Evolutionary conservation across 2,329 filamentous ascomycete species (phyloP).

Genomic region (Phymatotrichopsis omnivora): DNA sequence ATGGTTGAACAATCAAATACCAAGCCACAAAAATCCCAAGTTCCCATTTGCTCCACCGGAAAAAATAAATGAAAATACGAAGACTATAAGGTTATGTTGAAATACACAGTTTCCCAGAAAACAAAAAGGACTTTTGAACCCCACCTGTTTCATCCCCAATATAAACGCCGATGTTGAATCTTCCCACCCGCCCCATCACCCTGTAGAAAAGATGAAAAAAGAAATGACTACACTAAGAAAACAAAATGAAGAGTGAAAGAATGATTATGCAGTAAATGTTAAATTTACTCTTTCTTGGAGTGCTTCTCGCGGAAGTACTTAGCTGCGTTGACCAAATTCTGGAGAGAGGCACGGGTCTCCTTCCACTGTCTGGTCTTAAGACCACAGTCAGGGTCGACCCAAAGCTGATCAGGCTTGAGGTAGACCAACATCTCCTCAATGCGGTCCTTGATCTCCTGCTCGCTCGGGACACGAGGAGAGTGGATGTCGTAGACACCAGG

Average conservation of each 20-base stretch:
- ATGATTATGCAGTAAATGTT: constrained; percentile 18
- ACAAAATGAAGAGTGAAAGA: constrained; percentile 8
- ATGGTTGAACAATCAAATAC: constrained; percentile 26
- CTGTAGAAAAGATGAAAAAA: constrained; percentile 18
- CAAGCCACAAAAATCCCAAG: constrained; percentile 12
- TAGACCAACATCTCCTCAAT: constrained; percentile 96
- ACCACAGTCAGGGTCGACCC: constrained; percentile 99
- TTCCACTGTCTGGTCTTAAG: constrained; percentile 98
- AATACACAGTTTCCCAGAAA: too few species aligned
- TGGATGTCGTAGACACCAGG: constrained; percentile 99
- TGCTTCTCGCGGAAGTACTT: constrained; percentile 93
- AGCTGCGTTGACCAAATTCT: constrained; percentile 96
- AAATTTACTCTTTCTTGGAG: constrained; percentile 44
- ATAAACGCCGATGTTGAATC: constrained; percentile 34
- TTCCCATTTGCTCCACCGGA: constrained; percentile 17
- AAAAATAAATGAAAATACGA: constrained; percentile 12
- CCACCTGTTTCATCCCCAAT: constrained; percentile 17
- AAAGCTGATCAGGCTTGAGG: constrained; percentile 95
- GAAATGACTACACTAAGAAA: constrained; percentile 17
- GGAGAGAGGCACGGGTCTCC: constrained; percentile 92
- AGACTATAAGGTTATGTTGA: too few species aligned
- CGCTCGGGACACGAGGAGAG: constrained; percentile 90
- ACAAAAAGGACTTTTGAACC: constrained; percentile 13
- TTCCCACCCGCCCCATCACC: constrained; percentile 25
- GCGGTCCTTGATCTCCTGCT: constrained; percentile 97